phyloP scores from a whole-genome alignment of 176 grass and related monocot genomes.

The Aegilops longissima region DNA sequence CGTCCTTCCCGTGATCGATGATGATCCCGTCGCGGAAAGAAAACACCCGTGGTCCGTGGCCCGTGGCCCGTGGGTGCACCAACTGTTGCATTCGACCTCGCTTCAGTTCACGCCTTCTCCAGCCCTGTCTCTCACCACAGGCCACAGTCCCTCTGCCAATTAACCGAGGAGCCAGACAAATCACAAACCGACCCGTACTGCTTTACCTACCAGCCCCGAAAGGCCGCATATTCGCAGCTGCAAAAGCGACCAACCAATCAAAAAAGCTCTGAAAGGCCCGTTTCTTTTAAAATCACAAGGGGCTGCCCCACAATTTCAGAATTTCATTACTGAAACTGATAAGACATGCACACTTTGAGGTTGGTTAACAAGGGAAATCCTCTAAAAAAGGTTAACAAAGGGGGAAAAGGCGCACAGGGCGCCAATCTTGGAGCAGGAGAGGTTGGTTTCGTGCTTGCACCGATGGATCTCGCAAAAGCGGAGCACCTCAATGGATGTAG shows the following conservation, averaged over 20 bases:
- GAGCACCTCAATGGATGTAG: neutral
- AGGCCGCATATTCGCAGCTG: neutral
- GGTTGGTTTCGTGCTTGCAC: slow-evolving; percentile 34
- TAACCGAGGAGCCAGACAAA: neutral
- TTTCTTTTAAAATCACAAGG: too few species aligned
- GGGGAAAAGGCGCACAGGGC: neutral
- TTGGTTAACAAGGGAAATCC: neutral
- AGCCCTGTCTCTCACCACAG: neutral
- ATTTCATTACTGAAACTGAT: too few species aligned
- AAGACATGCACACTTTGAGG: too few species aligned
- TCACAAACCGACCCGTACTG: too few species aligned
- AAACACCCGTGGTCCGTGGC: too few species aligned
- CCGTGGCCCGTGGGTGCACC: neutral
- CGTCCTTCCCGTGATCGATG: neutral
- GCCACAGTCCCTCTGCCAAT: too few species aligned
- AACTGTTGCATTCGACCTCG: neutral
- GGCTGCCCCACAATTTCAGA: too few species aligned
- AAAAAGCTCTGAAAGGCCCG: too few species aligned
- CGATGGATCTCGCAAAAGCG: neutral
- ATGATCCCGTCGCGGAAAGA: neutral
- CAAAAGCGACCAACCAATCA: neutral
- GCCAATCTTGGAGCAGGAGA: neutral
- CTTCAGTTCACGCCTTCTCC: too few species aligned
- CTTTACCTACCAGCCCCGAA: neutral
- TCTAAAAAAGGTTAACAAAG: neutral